These are phyloP conservation scores for Diplodia mutila DNA, from an alignment of 2,329 filamentous ascomycete species.

Conservation along the genomic window DNA sequence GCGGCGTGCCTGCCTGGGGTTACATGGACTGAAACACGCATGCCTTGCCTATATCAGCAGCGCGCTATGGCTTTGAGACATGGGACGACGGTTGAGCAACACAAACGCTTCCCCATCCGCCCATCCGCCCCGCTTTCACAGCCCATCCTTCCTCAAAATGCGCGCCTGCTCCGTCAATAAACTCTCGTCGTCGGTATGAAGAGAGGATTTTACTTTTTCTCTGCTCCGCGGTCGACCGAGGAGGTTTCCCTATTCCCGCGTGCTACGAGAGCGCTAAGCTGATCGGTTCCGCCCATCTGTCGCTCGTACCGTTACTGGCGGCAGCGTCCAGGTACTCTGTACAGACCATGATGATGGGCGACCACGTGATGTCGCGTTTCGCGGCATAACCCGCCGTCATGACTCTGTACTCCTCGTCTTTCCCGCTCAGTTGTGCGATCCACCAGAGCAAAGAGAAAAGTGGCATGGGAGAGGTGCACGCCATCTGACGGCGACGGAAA, in stretches of 20 bases:
- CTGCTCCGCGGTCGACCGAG: background rate
- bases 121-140: background rate
- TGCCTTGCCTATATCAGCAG: background rate
- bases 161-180: background rate
- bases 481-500: background rate
- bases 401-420: background rate
- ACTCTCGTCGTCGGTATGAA: background rate
- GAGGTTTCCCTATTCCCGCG: background rate
- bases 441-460: too few species aligned
- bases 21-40: slow-evolving; percentile 16
- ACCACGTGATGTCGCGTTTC: background rate
- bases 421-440: too few species aligned
- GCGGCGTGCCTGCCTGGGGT: background rate
- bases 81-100: background rate
- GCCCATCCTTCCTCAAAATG: background rate
- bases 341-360: too few species aligned
- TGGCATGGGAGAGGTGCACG: too few species aligned
- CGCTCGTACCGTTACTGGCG: too few species aligned
- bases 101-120: slow-evolving; percentile 2
- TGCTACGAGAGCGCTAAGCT: background rate
- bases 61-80: too few species aligned
- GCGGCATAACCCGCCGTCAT: background rate
- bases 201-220: background rate
- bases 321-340: too few species aligned
- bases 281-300: too few species aligned